Evolutionary conservation across 1,284 basidiomycete species (phyloP).

Genomic region (Sanghuangporus baumii): DNA sequence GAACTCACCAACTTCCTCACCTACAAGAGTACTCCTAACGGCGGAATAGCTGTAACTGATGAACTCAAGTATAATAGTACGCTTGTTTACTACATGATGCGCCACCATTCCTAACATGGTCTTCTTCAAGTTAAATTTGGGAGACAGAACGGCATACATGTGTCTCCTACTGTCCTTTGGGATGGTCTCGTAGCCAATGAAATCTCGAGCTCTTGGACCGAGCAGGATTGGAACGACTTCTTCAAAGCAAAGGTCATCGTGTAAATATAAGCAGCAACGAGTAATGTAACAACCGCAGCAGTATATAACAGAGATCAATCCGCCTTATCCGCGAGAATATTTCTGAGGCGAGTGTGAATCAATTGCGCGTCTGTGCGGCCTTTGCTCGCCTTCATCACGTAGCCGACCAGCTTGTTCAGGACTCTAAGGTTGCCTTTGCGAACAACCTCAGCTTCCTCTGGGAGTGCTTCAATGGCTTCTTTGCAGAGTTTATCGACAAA

Average conservation of each 20-base stretch:
- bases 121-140: constrained; percentile 69
- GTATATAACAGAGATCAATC: background rate
- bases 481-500: constrained; percentile 50
- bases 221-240: constrained; percentile 83
- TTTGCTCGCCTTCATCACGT: constrained; percentile 81
- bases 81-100: constrained; percentile 24
- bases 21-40: constrained; percentile 64
- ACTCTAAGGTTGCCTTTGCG: constrained; percentile 76
- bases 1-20: constrained; percentile 59
- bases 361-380: constrained; percentile 71
- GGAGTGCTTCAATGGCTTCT: constrained; percentile 61
- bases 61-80: constrained; percentile 81
- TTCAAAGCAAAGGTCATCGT: constrained; percentile 57
- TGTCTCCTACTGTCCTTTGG: constrained; percentile 85
- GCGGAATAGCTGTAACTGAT: constrained; percentile 71
- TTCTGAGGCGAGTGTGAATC: constrained; percentile 40
- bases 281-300: background rate
- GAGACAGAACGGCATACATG: constrained; percentile 88
- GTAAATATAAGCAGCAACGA: constrained; percentile 21
- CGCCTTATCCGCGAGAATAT: constrained; percentile 30
- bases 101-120: background rate
- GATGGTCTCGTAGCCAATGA: constrained; percentile 79
- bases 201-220: constrained; percentile 80
- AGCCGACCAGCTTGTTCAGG: constrained; percentile 82
- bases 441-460: constrained; percentile 67